Conservation (phyloP, 352 stramenopile genomes). For the Aphanomyces cochlioides region DNA sequence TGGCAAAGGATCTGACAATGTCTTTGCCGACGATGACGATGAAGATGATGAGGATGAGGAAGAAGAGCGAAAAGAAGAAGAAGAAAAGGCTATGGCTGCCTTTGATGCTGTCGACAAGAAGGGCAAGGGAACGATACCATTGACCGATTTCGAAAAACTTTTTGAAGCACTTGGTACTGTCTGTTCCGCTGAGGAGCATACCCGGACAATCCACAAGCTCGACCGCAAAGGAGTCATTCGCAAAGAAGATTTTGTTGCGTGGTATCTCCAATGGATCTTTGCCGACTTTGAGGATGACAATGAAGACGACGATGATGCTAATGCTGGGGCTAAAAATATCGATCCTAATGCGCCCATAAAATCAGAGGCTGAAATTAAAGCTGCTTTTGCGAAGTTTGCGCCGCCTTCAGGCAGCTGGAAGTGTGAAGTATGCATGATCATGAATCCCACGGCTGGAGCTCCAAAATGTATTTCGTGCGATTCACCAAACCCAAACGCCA, state of each 20-base stretch:
- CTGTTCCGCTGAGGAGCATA: conserved; percentile 34
- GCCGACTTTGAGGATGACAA: conserved; percentile 37
- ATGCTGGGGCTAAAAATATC: background rate
- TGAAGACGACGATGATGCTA: conserved; percentile 13
- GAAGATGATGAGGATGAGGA: conserved; percentile 30
- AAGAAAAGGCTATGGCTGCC: conserved; percentile 27
- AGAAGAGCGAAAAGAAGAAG: conserved; percentile 34
- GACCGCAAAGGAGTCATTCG: conserved; percentile 28
- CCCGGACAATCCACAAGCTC: conserved; percentile 29
- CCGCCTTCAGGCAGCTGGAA: conserved; percentile 53
- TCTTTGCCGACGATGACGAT: conserved; percentile 31
- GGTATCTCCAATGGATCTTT: conserved; percentile 36
- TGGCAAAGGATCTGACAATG: conserved; percentile 33
- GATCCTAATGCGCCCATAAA: conserved; percentile 3
- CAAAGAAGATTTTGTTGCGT: conserved; percentile 34
- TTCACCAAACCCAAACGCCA: conserved; percentile 39
- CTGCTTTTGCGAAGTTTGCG: background rate
- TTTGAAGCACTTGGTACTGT: conserved; percentile 33
- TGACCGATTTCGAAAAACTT: conserved; percentile 31
- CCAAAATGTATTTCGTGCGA: conserved; percentile 38
- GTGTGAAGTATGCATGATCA: conserved; percentile 49
- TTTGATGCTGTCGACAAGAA: conserved; percentile 33
- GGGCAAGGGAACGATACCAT: conserved; percentile 25
- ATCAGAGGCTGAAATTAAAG: background rate
- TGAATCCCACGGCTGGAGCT: conserved; percentile 36